Conservation (phyloP, 495 filamentous ascomycete species). For the Schizothecium vesticola region DNA sequence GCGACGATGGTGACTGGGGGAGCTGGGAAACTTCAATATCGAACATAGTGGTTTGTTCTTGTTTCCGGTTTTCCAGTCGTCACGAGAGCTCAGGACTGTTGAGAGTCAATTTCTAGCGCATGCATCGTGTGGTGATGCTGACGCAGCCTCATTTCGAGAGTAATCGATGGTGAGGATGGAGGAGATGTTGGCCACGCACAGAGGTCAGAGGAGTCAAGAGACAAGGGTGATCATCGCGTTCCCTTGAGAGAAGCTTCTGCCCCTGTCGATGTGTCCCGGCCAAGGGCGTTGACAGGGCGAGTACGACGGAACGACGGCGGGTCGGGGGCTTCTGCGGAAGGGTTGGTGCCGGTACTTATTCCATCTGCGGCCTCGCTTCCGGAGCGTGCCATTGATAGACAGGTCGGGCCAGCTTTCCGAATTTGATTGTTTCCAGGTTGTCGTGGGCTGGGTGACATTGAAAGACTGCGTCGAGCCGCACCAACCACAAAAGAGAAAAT, state of each 20-base stretch:
- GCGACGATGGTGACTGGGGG: neutral
- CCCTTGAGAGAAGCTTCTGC: neutral
- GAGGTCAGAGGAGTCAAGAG: neutral
- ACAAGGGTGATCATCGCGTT: neutral
- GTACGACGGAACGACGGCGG: neutral
- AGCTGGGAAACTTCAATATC: neutral
- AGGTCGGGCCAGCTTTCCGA: neutral
- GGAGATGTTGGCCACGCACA: neutral
- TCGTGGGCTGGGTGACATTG: neutral
- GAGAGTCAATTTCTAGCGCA: neutral
- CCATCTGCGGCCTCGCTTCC: neutral
- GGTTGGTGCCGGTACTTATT: neutral
- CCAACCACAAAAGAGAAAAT: neutral
- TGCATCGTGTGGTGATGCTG: neutral
- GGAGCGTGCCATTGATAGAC: neutral
- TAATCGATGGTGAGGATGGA: neutral
- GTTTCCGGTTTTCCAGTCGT: neutral
- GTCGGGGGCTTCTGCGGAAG: neutral
- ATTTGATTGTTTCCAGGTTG: neutral
- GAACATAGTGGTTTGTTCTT: neutral
- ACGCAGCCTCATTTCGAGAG: neutral
- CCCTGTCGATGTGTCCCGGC: neutral
- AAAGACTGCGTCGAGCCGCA: neutral
- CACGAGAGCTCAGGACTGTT: neutral
- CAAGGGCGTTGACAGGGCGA: neutral